Percentiles rank a stretch among this genome's conserved stretches.
Conservation (phyloP, 2,329 filamentous ascomycete genomes). For the Fusarium bactridioides region DNA sequence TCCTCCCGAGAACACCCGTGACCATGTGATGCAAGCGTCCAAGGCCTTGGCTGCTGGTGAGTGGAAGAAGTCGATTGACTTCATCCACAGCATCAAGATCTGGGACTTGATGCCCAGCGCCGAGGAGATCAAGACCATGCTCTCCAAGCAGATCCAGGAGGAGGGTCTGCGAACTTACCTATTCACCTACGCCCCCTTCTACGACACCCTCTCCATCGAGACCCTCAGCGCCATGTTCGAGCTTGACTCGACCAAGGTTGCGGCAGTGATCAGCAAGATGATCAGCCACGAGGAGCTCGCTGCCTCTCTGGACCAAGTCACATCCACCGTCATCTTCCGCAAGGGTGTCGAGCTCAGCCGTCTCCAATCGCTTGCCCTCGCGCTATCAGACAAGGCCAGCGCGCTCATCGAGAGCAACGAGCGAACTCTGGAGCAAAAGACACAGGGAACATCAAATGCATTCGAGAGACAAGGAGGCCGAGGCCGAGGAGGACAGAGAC, state of each 20-base stretch:
- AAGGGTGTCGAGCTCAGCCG: constrained; percentile 98
- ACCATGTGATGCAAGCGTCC: constrained; percentile 99
- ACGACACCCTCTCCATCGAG: constrained; percentile 89
- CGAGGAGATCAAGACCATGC: constrained; percentile 95
- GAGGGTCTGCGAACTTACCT: constrained; percentile 98
- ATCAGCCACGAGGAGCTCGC: constrained; percentile 98
- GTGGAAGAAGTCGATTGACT: constrained; percentile 95
- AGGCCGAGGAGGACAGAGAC: constrained; percentile 70
- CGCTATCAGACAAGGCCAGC: constrained; percentile 94
- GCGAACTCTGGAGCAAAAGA: constrained; percentile 94
- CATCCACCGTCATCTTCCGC: constrained; percentile 96
- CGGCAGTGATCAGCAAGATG: constrained; percentile 98
- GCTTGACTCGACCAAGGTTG: constrained; percentile 86
- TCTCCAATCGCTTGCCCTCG: constrained; percentile 92
- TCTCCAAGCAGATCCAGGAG: constrained; percentile 97
- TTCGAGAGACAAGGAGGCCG: constrained; percentile 92
- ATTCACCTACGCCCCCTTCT: constrained; percentile 99
- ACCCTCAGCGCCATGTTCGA: constrained; percentile 96
- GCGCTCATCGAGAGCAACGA: constrained; percentile 97
- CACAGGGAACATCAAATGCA: constrained; percentile 92
- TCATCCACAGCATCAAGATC: constrained; percentile 98
- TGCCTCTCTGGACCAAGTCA: constrained; percentile 96
- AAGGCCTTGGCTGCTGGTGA: constrained; percentile 96
- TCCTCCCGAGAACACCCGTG: constrained; percentile 96
- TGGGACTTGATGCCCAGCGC: constrained; percentile 97